These are phyloP conservation scores for Casuarina glauca DNA, from an alignment of 306 rosid species.

Conservation along the genomic window DNA sequence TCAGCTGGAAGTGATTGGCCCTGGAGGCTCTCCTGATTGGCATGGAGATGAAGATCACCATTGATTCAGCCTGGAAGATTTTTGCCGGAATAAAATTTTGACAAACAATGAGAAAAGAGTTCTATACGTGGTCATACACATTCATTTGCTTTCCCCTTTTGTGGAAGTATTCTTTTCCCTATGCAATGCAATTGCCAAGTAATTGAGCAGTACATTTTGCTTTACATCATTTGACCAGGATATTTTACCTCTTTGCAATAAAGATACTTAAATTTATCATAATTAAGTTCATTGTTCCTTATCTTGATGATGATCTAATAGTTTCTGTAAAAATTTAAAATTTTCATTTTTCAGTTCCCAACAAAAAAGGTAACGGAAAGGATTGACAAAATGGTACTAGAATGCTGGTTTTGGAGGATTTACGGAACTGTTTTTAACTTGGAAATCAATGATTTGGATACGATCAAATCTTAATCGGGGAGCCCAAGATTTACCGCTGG, in stretches of 20 bases:
- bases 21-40: conserved; percentile 50
- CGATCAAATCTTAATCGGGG: no score
- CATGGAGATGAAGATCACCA: conserved; percentile 37
- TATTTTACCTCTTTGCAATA: not conserved
- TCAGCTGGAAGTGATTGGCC: conserved; percentile 48
- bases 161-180: not conserved
- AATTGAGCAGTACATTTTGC: conserved; percentile 3
- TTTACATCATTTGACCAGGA: not conserved
- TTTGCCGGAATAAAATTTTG: conserved; percentile 24
- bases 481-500: no score
- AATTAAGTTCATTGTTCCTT: not conserved
- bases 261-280: not conserved
- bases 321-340: no score
- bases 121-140: not conserved
- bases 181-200: not conserved
- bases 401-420: no score
- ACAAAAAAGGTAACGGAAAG: no score
- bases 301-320: no score
- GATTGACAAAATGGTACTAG: no score
- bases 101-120: conserved; percentile 1
- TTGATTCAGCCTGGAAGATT: conserved; percentile 20
- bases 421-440: no score
- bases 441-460: no score
- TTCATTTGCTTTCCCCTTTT: not conserved
- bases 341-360: no score